Conservation (phyloP, 768 basidiomycete genomes). For the Phanerodontia chrysosporium region DNA sequence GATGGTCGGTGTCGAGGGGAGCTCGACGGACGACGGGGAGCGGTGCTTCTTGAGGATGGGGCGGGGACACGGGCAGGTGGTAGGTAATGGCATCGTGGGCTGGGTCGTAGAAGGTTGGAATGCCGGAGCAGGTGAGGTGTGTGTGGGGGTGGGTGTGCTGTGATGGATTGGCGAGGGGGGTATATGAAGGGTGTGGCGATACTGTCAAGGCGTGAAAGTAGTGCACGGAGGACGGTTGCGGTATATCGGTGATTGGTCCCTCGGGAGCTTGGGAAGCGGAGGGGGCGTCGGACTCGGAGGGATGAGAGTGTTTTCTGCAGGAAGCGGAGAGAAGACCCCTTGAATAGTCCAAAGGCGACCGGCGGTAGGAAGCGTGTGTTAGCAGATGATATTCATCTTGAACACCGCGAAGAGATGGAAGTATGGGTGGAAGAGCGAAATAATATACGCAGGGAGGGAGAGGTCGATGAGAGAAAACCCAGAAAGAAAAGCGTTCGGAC, state of each 20-base stretch:
- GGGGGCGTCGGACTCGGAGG: conserved; percentile 9
- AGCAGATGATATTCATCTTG: conserved; percentile 13
- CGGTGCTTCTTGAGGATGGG: conserved; percentile 55
- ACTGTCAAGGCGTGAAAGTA: background rate
- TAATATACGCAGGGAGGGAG: background rate
- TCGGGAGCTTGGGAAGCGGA: background rate
- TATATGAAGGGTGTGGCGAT: conserved; percentile 13
- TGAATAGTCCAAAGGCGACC: conserved; percentile 8
- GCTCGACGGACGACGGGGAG: background rate
- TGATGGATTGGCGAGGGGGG: conserved; percentile 2
- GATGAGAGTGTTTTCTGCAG: background rate
- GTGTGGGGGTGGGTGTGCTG: background rate
- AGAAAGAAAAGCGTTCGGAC: background rate
- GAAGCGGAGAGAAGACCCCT: conserved; percentile 8
- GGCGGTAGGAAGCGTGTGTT: conserved; percentile 7
- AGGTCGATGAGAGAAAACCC: background rate
- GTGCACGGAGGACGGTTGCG: conserved; percentile 4
- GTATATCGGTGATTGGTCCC: conserved; percentile 11
- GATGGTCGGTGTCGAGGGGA: conserved; percentile 22
- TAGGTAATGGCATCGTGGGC: conserved; percentile 16
- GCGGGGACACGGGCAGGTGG: conserved; percentile 34
- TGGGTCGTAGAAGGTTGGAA: background rate
- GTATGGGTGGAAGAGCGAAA: background rate
- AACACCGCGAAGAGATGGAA: background rate
- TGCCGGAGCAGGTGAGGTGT: background rate